Conservation (phyloP, 1,139 yeast genomes). For the Blastobotrys buckinghamii region DNA sequence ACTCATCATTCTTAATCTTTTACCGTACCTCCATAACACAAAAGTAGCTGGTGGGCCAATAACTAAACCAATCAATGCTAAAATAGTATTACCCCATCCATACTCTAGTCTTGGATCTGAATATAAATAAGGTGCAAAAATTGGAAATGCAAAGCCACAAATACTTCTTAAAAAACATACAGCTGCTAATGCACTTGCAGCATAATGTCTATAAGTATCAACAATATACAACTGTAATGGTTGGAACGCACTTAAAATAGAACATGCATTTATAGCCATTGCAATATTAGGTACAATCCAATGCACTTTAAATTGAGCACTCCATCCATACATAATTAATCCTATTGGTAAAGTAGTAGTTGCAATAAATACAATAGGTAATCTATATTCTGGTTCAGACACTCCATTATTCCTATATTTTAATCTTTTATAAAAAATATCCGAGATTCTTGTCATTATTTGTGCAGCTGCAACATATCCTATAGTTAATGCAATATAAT, state of each 20-base stretch:
- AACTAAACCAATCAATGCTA: conserved; percentile 44
- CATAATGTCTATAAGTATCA: conserved; percentile 56
- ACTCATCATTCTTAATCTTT: conserved; percentile 35
- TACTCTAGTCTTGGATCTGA: conserved; percentile 36
- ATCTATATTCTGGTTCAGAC: conserved; percentile 42
- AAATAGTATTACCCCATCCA: conserved; percentile 60
- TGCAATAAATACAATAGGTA: conserved; percentile 37
- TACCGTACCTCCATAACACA: conserved; percentile 46
- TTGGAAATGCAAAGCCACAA: conserved; percentile 48
- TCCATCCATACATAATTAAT: conserved; percentile 59
- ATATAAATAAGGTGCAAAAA: conserved; percentile 31
- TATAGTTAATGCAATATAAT: conserved; percentile 48
- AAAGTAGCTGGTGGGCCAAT: conserved; percentile 52
- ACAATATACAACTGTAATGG: conserved; percentile 54
- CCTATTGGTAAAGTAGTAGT: conserved; percentile 50
- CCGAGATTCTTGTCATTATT: conserved; percentile 38
- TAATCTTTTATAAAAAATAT: conserved; percentile 33
- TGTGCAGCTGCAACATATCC: conserved; percentile 45
- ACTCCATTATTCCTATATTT: conserved; percentile 42
- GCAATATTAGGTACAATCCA: conserved; percentile 59
- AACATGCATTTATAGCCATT: conserved; percentile 46
- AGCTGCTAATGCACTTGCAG: conserved; percentile 53
- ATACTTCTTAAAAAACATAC: conserved; percentile 54
- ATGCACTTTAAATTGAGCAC: conserved; percentile 41
- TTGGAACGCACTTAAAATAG: conserved; percentile 50